A percentile compares a stretch with the other conserved stretches of the same genome.
These are phyloP conservation scores for Cyclostephanos invisitatus DNA, from an alignment of 108 stramenopile genomes.

Conservation along the genomic window DNA sequence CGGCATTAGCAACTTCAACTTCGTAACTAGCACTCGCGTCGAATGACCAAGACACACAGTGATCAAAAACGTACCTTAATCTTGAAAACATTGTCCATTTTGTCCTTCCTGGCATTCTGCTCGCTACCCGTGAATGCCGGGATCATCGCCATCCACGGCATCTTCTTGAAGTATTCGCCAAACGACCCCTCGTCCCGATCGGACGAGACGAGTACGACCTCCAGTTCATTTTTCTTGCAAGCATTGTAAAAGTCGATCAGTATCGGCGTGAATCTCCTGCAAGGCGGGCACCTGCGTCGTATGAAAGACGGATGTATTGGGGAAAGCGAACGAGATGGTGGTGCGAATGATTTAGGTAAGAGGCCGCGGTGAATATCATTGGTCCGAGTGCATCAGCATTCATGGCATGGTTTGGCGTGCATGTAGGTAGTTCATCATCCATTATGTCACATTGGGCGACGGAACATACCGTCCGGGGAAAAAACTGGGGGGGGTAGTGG, in stretches of 20 bases:
- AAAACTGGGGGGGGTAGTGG: too few species aligned
- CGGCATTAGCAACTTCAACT: neutral
- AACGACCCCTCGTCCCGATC: constrained; percentile 60
- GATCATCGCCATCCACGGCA: constrained; percentile 67
- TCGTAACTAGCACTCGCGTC: neutral
- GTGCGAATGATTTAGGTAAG: neutral
- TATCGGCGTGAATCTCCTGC: constrained; percentile 68
- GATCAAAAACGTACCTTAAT: constrained; percentile 23
- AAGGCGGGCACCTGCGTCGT: constrained; percentile 51
- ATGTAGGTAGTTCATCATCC: too few species aligned
- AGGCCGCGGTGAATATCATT: neutral
- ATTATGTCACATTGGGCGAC: too few species aligned
- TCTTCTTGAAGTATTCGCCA: constrained; percentile 62
- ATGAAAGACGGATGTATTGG: constrained; percentile 4
- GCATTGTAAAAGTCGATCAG: constrained; percentile 64
- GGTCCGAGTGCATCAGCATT: neutral
- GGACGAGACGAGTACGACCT: constrained; percentile 71
- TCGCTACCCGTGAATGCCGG: constrained; percentile 38
- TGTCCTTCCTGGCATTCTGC: constrained; percentile 50
- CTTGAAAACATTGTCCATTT: constrained; percentile 57
- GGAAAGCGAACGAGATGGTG: neutral
- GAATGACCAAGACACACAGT: neutral
- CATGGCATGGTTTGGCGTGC: neutral
- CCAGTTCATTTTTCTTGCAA: constrained; percentile 48
- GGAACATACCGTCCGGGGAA: neutral